Percentiles rank a stretch among this genome's conserved stretches.
phyloP scores from a whole-genome alignment of 208 protist genomes.

The Crithidia bombi region DNA sequence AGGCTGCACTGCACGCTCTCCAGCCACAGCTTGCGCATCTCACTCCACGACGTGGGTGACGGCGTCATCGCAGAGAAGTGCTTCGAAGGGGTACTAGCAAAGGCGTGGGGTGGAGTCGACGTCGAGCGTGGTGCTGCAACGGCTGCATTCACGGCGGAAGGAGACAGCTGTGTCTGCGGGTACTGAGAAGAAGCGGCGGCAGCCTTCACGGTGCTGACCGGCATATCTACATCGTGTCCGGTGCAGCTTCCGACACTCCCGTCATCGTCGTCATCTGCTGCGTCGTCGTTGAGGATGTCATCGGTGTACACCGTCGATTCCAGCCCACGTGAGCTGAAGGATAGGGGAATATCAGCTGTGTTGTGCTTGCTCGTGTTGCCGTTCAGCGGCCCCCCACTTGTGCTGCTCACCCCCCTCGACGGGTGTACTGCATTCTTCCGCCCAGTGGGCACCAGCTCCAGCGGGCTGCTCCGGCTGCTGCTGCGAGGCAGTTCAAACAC shows the following conservation, averaged over 20 bases:
- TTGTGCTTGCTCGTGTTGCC: not conserved
- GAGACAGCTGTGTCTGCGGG: not conserved
- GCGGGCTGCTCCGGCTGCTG: not conserved
- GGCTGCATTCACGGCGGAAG: not conserved
- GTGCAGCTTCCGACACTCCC: conserved; percentile 2
- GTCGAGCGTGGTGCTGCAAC: not conserved
- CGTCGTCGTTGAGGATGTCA: conserved; percentile 7
- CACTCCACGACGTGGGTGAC: conserved; percentile 7
- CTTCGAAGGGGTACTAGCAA: too few relatives aligned
- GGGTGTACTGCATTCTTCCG: too few relatives aligned
- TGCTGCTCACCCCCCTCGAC: not conserved
- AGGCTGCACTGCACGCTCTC: not conserved
- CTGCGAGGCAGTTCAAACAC: conserved; percentile 4
- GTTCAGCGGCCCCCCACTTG: not conserved
- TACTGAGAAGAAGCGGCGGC: too few relatives aligned
- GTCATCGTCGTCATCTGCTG: not conserved
- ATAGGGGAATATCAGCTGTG: conserved; percentile 1
- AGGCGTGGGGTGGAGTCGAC: too few relatives aligned
- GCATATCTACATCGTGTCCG: not conserved
- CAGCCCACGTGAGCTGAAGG: conserved; percentile 12
- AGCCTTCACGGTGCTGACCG: not conserved
- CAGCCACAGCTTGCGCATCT: conserved; percentile 17
- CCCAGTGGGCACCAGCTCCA: not conserved
- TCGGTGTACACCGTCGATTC: conserved; percentile 3
- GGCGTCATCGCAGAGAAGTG: conserved; percentile 1